These are phyloP conservation scores for Rhodotorula sphaerocarpa DNA, from an alignment of 768 basidiomycete genomes.

Conservation along the genomic window DNA sequence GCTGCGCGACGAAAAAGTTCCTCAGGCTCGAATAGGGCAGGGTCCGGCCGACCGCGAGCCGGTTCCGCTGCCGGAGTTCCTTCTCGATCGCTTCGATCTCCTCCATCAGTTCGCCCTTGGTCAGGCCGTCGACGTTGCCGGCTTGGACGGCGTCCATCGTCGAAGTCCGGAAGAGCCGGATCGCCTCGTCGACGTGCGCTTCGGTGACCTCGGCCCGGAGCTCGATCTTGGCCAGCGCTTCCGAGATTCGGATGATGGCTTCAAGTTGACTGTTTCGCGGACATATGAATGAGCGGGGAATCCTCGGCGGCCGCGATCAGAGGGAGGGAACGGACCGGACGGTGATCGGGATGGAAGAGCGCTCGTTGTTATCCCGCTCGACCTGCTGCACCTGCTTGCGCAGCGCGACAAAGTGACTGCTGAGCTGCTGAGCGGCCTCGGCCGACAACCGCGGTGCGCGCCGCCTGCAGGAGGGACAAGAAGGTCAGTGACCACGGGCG, in stretches of 20 bases:
- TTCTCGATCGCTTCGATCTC: constrained; percentile 70
- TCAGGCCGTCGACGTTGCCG: constrained; percentile 76
- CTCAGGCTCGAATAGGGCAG: constrained; percentile 91
- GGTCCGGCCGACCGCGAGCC: constrained; percentile 89
- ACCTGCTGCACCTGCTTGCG: constrained; percentile 91
- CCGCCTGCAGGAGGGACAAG: constrained; percentile 54
- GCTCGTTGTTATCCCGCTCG: constrained; percentile 91
- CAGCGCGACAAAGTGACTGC: constrained; percentile 85
- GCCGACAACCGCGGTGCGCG: constrained; percentile 88
- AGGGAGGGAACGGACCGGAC: constrained; percentile 59
- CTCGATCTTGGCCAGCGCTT: constrained; percentile 89
- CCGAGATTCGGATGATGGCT: constrained; percentile 97
- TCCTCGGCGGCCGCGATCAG: too few relatives aligned
- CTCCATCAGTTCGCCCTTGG: constrained; percentile 81
- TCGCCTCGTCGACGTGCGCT: constrained; percentile 95
- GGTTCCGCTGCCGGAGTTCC: constrained; percentile 51
- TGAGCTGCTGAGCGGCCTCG: constrained; percentile 92
- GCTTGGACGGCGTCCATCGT: constrained; percentile 99
- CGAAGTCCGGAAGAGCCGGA: constrained; percentile 94
- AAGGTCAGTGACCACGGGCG: constrained; percentile 2
- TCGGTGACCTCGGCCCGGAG: constrained; percentile 75
- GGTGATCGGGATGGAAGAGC: constrained; percentile 96
- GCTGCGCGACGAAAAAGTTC: constrained; percentile 84
- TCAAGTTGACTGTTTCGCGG: constrained; percentile 65
- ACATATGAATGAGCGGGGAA: too few relatives aligned